Conservation (phyloP, 2,329 filamentous ascomycete genomes). For the Sporothrix brunneoviolacea region DNA sequence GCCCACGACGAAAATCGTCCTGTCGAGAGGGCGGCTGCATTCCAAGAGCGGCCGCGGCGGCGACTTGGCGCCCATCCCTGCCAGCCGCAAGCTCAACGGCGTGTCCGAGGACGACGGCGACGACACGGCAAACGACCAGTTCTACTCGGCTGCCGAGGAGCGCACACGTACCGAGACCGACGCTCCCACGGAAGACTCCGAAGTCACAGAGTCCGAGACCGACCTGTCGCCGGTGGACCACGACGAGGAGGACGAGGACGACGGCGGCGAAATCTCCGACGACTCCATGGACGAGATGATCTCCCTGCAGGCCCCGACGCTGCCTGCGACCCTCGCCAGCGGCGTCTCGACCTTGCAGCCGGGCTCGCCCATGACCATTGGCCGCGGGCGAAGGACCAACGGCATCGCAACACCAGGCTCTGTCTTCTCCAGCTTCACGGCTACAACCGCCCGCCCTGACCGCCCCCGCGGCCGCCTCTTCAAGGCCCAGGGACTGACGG, state of each 20-base stretch:
- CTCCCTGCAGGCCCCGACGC: slow-evolving; percentile 70
- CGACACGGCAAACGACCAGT: slow-evolving; percentile 82
- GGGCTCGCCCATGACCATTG: slow-evolving; percentile 71
- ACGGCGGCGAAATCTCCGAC: slow-evolving; percentile 68
- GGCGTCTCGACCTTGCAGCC: slow-evolving; percentile 72
- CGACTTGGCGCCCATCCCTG: slow-evolving; percentile 35
- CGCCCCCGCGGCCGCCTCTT: slow-evolving; percentile 72
- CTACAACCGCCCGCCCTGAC: slow-evolving; percentile 70
- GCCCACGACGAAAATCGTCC: slow-evolving; percentile 73
- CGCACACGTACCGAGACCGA: slow-evolving; percentile 52
- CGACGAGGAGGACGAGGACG: slow-evolving; percentile 72
- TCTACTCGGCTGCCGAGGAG: slow-evolving; percentile 88
- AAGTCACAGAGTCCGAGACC: slow-evolving; percentile 46
- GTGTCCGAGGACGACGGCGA: slow-evolving; percentile 56
- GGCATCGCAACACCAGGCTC: slow-evolving; percentile 79
- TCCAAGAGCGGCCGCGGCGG: slow-evolving; percentile 36
- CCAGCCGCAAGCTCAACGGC: slow-evolving; percentile 51
- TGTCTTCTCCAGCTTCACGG: slow-evolving; percentile 81
- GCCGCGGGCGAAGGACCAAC: slow-evolving; percentile 58
- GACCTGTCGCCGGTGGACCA: slow-evolving; percentile 58
- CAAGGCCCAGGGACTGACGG: slow-evolving; percentile 71
- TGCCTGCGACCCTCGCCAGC: slow-evolving; percentile 71
- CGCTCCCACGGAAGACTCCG: slow-evolving; percentile 34
- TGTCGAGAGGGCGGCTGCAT: slow-evolving; percentile 56
- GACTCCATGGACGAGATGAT: slow-evolving; percentile 93